Percentiles rank a stretch among this genome's conserved stretches.
phyloP scores from a whole-genome alignment of 495 filamentous ascomycete genomes.

The Filosporella fistucella region DNA sequence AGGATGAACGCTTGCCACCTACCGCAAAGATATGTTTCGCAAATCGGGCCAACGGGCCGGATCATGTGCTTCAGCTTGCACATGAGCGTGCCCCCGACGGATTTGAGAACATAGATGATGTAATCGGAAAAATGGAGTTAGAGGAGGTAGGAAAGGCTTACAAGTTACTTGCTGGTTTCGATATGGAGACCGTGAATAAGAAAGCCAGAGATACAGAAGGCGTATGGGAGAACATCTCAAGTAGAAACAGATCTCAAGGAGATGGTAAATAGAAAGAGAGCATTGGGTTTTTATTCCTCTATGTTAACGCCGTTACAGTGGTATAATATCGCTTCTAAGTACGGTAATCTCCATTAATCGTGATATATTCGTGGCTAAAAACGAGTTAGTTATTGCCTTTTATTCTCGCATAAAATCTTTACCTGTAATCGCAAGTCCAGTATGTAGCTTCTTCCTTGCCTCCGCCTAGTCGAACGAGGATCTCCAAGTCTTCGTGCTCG shows the following conservation, averaged over 20 bases:
- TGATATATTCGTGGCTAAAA: slow-evolving; percentile 95
- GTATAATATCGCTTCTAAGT: slow-evolving; percentile 45
- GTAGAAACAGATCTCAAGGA: background rate
- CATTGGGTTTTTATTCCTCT: background rate
- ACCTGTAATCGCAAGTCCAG: slow-evolving; percentile 95
- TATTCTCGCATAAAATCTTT: no score
- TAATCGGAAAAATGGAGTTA: slow-evolving; percentile 4
- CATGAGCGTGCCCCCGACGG: slow-evolving; percentile 11
- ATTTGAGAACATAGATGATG: slow-evolving; percentile 13
- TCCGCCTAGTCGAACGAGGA: slow-evolving; percentile 66
- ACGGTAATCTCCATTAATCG: slow-evolving; percentile 89
- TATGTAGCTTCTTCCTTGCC: slow-evolving; percentile 74
- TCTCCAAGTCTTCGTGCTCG: slow-evolving; percentile 80
- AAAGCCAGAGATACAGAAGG: slow-evolving; percentile 12
- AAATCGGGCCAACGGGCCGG: slow-evolving; percentile 8
- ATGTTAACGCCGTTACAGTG: background rate
- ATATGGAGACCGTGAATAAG: slow-evolving; percentile 13
- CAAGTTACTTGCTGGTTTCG: slow-evolving; percentile 11
- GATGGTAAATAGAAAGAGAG: background rate
- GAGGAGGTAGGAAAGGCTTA: slow-evolving; percentile 10
- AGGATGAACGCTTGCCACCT: slow-evolving; percentile 5
- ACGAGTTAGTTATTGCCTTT: no score
- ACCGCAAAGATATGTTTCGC: slow-evolving; percentile 13
- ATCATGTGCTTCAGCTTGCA: slow-evolving; percentile 12
- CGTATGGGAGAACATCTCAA: slow-evolving; percentile 2